phyloP scores from a whole-genome alignment of 2,329 filamentous ascomycete genomes.

The Fusarium beomiforme region DNA sequence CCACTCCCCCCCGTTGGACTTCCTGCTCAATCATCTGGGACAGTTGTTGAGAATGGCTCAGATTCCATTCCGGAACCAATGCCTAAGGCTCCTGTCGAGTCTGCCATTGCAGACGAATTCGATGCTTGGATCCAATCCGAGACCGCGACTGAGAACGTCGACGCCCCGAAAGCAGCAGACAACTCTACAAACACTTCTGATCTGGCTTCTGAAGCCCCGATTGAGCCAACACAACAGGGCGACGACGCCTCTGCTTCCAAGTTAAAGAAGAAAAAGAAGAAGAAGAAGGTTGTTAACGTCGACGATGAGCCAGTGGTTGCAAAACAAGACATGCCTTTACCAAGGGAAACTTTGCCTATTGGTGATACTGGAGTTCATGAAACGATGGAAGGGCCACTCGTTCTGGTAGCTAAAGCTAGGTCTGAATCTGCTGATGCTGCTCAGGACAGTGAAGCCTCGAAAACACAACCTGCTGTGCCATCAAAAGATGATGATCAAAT shows the following conservation, averaged over 20 bases:
- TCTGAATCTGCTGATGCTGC: not conserved
- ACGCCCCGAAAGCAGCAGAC: not conserved
- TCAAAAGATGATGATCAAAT: not conserved
- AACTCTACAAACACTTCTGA: conserved; percentile 7
- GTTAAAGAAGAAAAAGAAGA: conserved; percentile 45
- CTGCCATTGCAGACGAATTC: conserved; percentile 24
- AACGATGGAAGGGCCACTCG: not conserved
- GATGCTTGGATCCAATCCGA: conserved; percentile 31
- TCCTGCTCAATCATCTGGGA: not conserved
- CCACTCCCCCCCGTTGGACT: not conserved
- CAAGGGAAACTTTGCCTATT: not conserved
- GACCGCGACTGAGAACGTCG: not conserved
- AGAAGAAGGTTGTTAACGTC: conserved; percentile 37
- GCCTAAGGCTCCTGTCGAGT: not conserved
- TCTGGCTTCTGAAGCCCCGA: conserved; percentile 1
- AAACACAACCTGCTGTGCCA: not conserved
- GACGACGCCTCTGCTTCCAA: conserved; percentile 15
- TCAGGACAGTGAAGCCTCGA: not conserved
- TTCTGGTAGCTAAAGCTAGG: not conserved
- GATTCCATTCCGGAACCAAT: not conserved
- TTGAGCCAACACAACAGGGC: conserved; percentile 3
- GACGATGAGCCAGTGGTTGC: conserved; percentile 21
- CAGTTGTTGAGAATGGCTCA: not conserved
- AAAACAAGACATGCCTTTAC: not conserved
- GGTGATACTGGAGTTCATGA: conserved; percentile 1